Evolutionary conservation across 163 green algal genomes (phyloP).

Genomic region (Chloromonas sp.): DNA sequence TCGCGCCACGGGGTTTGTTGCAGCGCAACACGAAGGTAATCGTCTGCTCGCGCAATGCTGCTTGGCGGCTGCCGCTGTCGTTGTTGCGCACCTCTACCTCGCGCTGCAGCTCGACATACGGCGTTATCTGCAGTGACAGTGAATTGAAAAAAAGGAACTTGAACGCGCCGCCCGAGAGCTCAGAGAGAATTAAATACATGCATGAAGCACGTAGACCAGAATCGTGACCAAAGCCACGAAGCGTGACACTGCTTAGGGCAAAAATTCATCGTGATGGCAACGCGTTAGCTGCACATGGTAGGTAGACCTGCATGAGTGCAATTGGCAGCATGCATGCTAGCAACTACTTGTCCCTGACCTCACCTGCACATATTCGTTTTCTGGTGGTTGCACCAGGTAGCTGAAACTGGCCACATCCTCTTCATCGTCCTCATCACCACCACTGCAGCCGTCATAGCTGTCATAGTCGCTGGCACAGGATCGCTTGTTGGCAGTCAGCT

Average conservation of each 20-base stretch:
- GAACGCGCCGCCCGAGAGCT: background rate
- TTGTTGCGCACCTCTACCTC: background rate
- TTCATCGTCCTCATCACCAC: no score
- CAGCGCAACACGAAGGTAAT: conserved; percentile 4
- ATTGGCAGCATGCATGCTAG: background rate
- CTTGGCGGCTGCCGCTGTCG: background rate
- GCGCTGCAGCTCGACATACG: background rate
- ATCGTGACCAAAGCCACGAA: background rate
- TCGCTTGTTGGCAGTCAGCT: no score
- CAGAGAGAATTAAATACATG: background rate
- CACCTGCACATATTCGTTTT: background rate
- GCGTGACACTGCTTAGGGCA: background rate
- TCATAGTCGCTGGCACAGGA: no score
- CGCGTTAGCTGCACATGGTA: background rate
- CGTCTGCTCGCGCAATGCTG: background rate
- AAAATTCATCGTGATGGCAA: background rate
- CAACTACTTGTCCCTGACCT: background rate
- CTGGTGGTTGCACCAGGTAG: background rate
- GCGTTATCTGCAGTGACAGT: background rate
- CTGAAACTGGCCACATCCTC: no score
- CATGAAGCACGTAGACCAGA: background rate
- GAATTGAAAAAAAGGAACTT: background rate
- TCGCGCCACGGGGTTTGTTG: background rate
- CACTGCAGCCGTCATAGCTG: no score
- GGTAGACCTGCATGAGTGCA: background rate